Evolutionary conservation across 2,329 filamentous ascomycete species (phyloP), one percentile per base, ranked within the genome.

Genomic region (Phoma sp.): DNA sequence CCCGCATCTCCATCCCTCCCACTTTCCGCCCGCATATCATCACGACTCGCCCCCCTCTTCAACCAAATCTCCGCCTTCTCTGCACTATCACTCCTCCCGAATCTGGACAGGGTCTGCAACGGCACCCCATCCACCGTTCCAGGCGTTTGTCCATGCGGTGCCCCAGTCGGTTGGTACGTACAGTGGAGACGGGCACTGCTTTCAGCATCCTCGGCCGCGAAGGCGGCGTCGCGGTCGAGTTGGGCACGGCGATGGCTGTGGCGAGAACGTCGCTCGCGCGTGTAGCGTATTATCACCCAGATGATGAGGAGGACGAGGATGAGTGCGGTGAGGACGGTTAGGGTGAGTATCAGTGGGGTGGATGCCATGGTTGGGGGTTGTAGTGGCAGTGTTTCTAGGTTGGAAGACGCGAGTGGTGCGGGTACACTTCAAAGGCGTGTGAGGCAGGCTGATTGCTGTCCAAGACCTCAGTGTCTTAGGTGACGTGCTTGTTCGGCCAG

Each of bases 1-100:
- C n/a, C 17, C 17, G 17, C 33, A 19, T 6, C 31, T 25, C 19
- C 29, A 24, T 32, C 37, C 21, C 13, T 21, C 21, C 29, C 47
- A 25, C 10, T 7, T 15, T 25, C 50, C 4, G n/a, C 17, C n/a
- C 50, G 13, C 12, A 47, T 5, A 31, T 41, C 6, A 31, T 41
- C 50, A 22, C 12, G 31, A 31, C 50, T 52, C 17, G 36, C 31
- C 9, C 50, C 50, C 29, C 19, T 43, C 50, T 22, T 41, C 37
- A 66, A 24, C 64, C 64, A 67, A 31, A 58, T 48, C 27, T 57
- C 58, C 12, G 61, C 60, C 38, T 54, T 60, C 3, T 64, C 58
- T n/a, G 53, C 60, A 19, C 40, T 60, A 22, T 57, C 61, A 9
- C 50, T 51, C 13, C 62, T 63, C 24, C 58, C 43, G 2, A 55